Base-by-base conservation (phyloP, 257 asterid species). In the Orobanche coerulescens region DNA sequence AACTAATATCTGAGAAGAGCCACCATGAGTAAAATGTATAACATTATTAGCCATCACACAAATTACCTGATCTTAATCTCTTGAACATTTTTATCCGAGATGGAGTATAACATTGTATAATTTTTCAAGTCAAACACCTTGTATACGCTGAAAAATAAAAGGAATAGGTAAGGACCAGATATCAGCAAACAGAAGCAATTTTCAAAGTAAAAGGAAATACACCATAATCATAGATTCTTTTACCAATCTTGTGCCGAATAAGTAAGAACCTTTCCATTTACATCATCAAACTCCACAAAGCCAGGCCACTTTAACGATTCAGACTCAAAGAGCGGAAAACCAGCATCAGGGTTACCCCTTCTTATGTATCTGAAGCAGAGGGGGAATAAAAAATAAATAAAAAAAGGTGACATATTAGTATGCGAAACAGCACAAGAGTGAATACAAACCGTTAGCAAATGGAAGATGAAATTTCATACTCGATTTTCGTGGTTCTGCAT, bases 271-370 rank as follows among this genome's bases (percentile, higher is more conserved):
- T 85, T 87, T 9, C 92, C 96, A 63, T 87, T 87, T 43, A 87
- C 96, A 56, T 87, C 96, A 65, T 85, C 95, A 40, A 87, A 87
- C 78, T 84, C 96, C 56, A 85, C 96, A 75, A 87, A 87, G 39
- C 96, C 96, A 5, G 96, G 96, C 96, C 96, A 87, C 72, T 85
- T 87, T 76, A 87, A 74, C 16, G 96, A 85, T 65, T 87, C 94
- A 0, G 92, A 75, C 73, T 87, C 87, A 58, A 87, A 87, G 13
- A 87, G 80, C 2, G 96, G 82, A 50, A 87, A 87, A 33, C 96
- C 96, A 23, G 89, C 94, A 78, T 83, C 94, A 25, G 94, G 96
- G 75, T 87, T 76, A 31, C 87, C 91, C 78, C 95, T 78, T 25
- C 80, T 64, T 58, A 84, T 84, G 76, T 84, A 84, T 78, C 95